phyloP scores from a whole-genome alignment of 169 alveolate species.

The Cardiosporidium cionae region DNA sequence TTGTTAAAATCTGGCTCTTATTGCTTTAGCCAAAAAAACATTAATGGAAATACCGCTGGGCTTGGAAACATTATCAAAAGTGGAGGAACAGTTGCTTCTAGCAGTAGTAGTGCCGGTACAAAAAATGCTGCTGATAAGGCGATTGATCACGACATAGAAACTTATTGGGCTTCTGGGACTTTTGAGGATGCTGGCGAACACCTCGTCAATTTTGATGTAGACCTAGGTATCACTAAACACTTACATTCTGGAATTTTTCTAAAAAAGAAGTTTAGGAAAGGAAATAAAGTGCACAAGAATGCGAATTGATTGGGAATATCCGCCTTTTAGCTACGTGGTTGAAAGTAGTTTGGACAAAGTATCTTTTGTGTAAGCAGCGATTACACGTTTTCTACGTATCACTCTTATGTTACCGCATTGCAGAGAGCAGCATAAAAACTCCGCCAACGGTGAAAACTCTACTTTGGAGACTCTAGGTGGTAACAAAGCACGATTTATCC shows the following conservation, averaged over 20 bases:
- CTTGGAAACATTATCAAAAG: constrained; percentile 19
- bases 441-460: constrained; percentile 55
- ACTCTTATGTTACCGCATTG: neutral
- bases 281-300: constrained; percentile 1
- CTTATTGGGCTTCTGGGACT: constrained; percentile 53
- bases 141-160: constrained; percentile 33
- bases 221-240: constrained; percentile 1
- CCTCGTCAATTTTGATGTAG: constrained; percentile 9
- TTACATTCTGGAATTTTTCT: neutral
- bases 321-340: constrained; percentile 65
- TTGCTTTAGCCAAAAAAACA: constrained; percentile 37
- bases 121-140: constrained; percentile 31
- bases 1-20: constrained; percentile 29
- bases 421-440: constrained; percentile 9
- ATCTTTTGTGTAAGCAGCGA: constrained; percentile 37
- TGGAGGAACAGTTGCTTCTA: constrained; percentile 34
- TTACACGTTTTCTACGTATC: neutral
- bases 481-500: constrained; percentile 50
- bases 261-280: neutral
- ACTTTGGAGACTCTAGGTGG: constrained; percentile 61
- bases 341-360: constrained; percentile 63
- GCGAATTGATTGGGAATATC: constrained; percentile 79
- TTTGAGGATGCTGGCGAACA: constrained; percentile 39
- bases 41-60: constrained; percentile 40
- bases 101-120: constrained; percentile 28